A percentile compares a stretch with the other conserved stretches of the same genome.
Conservation (phyloP, 148 eudicot species). For the Limonium bicolor region DNA sequence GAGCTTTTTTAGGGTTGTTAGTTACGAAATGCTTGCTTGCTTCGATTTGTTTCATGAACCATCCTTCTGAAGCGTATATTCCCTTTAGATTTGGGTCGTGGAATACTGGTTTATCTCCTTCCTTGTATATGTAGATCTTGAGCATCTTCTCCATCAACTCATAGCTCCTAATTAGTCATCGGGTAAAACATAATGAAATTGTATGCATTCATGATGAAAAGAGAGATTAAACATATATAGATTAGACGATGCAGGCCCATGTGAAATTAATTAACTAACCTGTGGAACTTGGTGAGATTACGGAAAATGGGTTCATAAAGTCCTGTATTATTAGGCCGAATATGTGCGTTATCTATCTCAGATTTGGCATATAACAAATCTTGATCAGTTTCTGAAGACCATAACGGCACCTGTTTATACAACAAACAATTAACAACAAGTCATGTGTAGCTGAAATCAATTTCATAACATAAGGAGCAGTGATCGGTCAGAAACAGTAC, state of each 20-base stretch:
- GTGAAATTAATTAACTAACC: neutral
- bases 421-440: no score
- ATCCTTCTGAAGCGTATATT: constrained; percentile 83
- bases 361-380: constrained; percentile 3
- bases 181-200: no score
- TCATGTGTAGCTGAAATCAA: no score
- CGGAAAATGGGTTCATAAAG: constrained; percentile 2
- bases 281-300: neutral
- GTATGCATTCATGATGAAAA: no score
- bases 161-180: constrained; percentile 52
- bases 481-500: no score
- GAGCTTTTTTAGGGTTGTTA: constrained; percentile 58
- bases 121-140: constrained; percentile 62
- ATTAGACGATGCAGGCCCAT: neutral
- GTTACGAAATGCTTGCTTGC: constrained; percentile 48
- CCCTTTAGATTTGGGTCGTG: constrained; percentile 77
- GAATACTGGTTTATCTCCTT: constrained; percentile 73
- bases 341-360: constrained; percentile 1
- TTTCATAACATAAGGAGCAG: no score
- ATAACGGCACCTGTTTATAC: constrained; percentile 1
- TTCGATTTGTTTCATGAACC: constrained; percentile 93
- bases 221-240: neutral
- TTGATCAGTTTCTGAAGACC: constrained; percentile 1
- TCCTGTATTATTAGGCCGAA: neutral
- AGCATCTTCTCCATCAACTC: constrained; percentile 69